Conservation (phyloP, 805 yeast genomes). For the Clavispora santaluciae region DNA sequence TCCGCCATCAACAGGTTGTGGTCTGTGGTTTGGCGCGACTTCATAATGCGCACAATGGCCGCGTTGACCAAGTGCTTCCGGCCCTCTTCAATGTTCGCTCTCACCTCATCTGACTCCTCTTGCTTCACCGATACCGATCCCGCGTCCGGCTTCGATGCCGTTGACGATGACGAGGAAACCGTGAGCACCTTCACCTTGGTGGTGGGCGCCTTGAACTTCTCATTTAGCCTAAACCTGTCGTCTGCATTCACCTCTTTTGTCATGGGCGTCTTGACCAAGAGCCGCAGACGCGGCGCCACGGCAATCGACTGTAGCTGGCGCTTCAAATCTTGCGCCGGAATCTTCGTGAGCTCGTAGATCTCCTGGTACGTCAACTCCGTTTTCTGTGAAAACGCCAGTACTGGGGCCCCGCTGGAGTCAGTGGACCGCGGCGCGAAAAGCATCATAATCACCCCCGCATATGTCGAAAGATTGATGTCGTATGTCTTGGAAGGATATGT, state of each 20-base stretch:
- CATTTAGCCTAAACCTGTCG: constrained; percentile 67
- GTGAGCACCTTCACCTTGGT: constrained; percentile 72
- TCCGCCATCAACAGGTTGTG: constrained; percentile 69
- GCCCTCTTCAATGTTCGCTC: constrained; percentile 55
- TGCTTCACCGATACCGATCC: constrained; percentile 42
- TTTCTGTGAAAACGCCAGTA: constrained; percentile 47
- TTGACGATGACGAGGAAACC: constrained; percentile 43
- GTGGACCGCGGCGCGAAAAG: constrained; percentile 52
- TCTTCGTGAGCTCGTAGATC: constrained; percentile 59
- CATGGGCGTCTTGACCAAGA: constrained; percentile 73
- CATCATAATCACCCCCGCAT: constrained; percentile 72
- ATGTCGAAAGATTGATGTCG: constrained; percentile 74
- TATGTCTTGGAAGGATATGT: constrained; percentile 65
- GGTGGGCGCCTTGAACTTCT: constrained; percentile 61
- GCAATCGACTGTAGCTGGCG: constrained; percentile 81
- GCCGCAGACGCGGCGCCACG: constrained; percentile 73
- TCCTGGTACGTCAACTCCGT: constrained; percentile 54
- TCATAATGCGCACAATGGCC: constrained; percentile 84
- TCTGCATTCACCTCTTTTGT: constrained; percentile 59
- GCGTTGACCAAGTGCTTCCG: constrained; percentile 73
- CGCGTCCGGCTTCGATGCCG: constrained; percentile 22
- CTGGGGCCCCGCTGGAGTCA: constrained; percentile 23
- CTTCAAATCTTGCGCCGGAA: constrained; percentile 67
- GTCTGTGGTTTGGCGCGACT: constrained; percentile 54
- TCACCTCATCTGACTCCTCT: constrained; percentile 48